These are phyloP conservation scores for Aspergillus sp. DNA, from an alignment of 2,329 filamentous ascomycete genomes.

Conservation along the genomic window DNA sequence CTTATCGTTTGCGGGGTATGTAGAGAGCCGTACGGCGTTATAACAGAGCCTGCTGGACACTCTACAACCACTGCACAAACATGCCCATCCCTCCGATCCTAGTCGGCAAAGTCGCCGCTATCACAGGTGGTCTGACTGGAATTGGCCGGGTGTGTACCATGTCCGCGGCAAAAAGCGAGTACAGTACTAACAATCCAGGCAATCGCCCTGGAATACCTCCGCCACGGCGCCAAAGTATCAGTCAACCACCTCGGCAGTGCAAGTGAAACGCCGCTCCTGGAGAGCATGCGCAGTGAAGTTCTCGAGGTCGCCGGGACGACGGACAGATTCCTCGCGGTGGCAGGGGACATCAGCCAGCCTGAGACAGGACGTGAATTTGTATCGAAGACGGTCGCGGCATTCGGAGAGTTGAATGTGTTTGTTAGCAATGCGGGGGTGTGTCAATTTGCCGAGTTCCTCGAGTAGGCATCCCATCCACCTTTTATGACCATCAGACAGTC, in stretches of 20 bases:
- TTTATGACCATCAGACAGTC: background rate
- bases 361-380: conserved; percentile 63
- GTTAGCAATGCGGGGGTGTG: conserved; percentile 85
- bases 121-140: conserved; percentile 77
- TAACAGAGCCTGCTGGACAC: too few species aligned
- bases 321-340: conserved; percentile 52
- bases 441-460: conserved; percentile 77
- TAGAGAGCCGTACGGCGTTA: conserved; percentile 4
- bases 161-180: background rate
- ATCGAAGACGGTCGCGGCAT: conserved; percentile 48
- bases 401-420: conserved; percentile 59
- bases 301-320: conserved; percentile 15
- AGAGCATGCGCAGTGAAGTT: conserved; percentile 21
- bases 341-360: conserved; percentile 68
- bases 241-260: conserved; percentile 63
- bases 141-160: conserved; percentile 59
- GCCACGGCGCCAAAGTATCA: conserved; percentile 67
- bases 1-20: conserved; percentile 11
- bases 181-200: conserved; percentile 35
- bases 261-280: conserved; percentile 21
- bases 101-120: conserved; percentile 66
- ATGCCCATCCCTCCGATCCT: conserved; percentile 46
- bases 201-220: conserved; percentile 68
- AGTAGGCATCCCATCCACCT: conserved; percentile 36
- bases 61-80: conserved; percentile 1